Evolutionary conservation across 805 yeast species (phyloP), one percentile per base, ranked within the genome.

Genomic region (Helenozyma baotianmanensis): DNA sequence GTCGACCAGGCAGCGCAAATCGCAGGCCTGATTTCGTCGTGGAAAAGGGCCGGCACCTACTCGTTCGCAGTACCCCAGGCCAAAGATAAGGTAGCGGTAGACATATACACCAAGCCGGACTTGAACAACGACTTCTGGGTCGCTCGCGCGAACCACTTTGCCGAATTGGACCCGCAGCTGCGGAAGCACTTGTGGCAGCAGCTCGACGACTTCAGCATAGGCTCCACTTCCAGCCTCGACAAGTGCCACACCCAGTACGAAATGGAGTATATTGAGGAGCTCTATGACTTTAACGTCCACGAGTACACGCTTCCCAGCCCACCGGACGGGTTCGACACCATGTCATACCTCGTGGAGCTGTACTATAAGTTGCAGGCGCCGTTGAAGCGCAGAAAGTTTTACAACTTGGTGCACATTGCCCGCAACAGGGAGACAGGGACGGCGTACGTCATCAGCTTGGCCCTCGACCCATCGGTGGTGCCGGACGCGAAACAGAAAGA

Each of bases 361-460:
- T 48, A 47, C 34, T 66, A 66, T 43, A 48, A 53, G 37, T 53
- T 65, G 26, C 66, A 54, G 19, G 60, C 56, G 35, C 70, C 70
- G 2, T 47, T 65, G 37, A 53, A 53, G 23, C 49, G 45, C 26
- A 47, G 72, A 12, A 50, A 54, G 9, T 66, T 66, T 42, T 53
- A 60, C 42, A 65, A 64, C 38, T 45, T 60, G 42, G 52, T 65
- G 12, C 61, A 55, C 36, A 43, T 65, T 15, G 45, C 44, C 16
- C 47, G 40, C 30, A 30, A 40, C 24, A 15, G 24, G n/a, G 48
- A 41, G 9, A 36, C 32, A 7, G 37, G 39, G 14, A 47, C 40
- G n/a, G 56, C 56, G 1, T 54, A 56, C 35, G 60, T 66, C 7
- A 46, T 65, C 23, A 54, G 64, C 4, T 30, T 58, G 30, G 54